Conservation (phyloP, 148 eudicot species). For the Camellia granthamiana region DNA sequence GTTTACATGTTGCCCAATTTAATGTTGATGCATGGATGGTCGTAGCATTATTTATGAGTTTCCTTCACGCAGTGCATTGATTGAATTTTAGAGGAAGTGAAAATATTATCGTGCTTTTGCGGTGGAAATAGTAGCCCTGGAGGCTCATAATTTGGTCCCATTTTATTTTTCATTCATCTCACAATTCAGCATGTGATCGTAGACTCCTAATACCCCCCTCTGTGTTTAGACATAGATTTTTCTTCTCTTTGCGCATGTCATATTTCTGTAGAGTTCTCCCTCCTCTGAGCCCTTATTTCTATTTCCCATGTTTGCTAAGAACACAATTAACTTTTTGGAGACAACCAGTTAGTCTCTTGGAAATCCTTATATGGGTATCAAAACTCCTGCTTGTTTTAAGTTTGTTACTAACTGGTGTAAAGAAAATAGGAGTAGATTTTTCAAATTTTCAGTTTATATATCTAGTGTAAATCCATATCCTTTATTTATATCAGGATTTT, state of each 20-base stretch:
- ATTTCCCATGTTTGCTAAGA: neutral
- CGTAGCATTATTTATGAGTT: neutral
- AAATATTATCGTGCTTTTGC: neutral
- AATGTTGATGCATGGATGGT: neutral
- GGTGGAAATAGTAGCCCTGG: slow-evolving; percentile 6
- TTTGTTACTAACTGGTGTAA: neutral
- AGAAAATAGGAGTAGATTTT: neutral
- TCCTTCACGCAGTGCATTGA: too few species aligned
- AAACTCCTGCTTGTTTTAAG: neutral
- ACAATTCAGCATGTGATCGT: neutral
- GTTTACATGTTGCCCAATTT: neutral
- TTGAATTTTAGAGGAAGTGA: neutral
- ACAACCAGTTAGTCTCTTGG: neutral
- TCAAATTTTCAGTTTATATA: neutral
- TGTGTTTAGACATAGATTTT: neutral
- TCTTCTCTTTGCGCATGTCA: neutral
- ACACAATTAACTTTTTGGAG: neutral
- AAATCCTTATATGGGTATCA: neutral
- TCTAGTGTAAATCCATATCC: neutral
- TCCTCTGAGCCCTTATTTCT: neutral
- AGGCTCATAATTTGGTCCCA: neutral
- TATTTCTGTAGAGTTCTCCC: neutral
- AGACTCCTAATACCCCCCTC: neutral
- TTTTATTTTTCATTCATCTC: neutral
- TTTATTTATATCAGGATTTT: neutral